Evolutionary conservation across 1,284 basidiomycete species (phyloP), one percentile per base, ranked within the genome.

Genomic region (Moesziomyces globuligerus): DNA sequence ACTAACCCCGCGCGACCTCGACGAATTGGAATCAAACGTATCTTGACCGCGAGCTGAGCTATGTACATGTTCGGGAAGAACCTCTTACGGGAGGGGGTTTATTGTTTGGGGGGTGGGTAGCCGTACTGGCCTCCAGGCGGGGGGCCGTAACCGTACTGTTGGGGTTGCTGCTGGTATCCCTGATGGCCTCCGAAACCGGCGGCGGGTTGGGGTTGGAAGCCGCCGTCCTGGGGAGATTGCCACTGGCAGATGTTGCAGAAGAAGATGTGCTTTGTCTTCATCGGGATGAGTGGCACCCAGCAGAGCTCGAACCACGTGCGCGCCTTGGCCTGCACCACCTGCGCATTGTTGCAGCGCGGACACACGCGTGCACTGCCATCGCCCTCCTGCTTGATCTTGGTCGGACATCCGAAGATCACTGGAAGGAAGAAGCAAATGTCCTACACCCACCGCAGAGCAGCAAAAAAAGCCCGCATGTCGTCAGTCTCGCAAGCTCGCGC

Each of bases 201-300:
- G 4, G 75, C 75, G 0, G 59, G 47, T 26, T 64, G 73, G 1
- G 79, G 79, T 50, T 78, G 73, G 65, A 54, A 81, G 18, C 72
- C 69, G 4, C 74, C 74, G 34, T 75, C 74, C 32, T 74, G 73
- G 1, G 55, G 48, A 7, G 65, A 40, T 40, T 73, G 76, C 79
- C 79, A 81, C 47, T 79, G 76, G 43, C 80, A 81, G 45, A 81
- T 81, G 49, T 74, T 74, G 54, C 80, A 81, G 37, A 68, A 51
- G 64, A 59, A 81, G 45, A 81, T 74, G 47, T 80, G 76, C 38
- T 65, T 66, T 7, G 51, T 40, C 45, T 69, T 72, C 50, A 79
- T 67, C 8, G 78, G 78, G 55, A 78, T 70, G 29, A 81, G 42
- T 4, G 80, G 80, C 25, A 81, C 67, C 74, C 77, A 81, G 62